Evolutionary conservation across 495 filamentous ascomycete species (phyloP), one percentile per base, ranked within the genome.

Genomic region (Umbilicaria muhlenbergii): DNA sequence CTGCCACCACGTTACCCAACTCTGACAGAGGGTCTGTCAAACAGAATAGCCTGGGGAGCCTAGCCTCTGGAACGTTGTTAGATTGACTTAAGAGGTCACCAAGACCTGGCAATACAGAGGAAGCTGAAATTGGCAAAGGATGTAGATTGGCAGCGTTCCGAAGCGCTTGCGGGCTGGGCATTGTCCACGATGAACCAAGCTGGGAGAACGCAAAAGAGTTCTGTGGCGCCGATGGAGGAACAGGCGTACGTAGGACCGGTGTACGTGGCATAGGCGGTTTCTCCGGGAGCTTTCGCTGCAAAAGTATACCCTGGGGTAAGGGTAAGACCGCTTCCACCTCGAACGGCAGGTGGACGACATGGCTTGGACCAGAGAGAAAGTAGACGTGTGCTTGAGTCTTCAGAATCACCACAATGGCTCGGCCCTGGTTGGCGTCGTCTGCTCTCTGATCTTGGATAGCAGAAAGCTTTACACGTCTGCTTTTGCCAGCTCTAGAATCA

Each of bases 341-440:
- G 52, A 99, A 96, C 12, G 91, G 87, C 46, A 99, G 72, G 58
- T 92, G 83, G 44, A 96, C 75, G 44, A 92, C 75, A 71, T 96
- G 86, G 59, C 76, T 93, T 18, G 82, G 75, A 3, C 87, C 87
- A 14, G 80, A 70, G n/a, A 94, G 73, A 57, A 89, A 93, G 67
- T 83, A 92, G 51, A 96, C 75, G 54, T 94, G 91, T 18, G 85
- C 87, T 55, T 95, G 89, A 3, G 83, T 83, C 58, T 87, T 91
- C 45, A 99, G 73, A 49, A 95, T 81, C 34, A 96, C 80, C 5
- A 96, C 86, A 40, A 99, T 63, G 19, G 91, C 81, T 71, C 58
- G 77, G 17, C 31, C 24, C 13, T 39, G n/a, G 15, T 46, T 46
- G 11, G 39, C 15, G 37, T 28, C 8, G 24, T 28, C 24, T 28